phyloP scores from a whole-genome alignment of 441 rosid genomes.

The Corymbia citriodora region DNA sequence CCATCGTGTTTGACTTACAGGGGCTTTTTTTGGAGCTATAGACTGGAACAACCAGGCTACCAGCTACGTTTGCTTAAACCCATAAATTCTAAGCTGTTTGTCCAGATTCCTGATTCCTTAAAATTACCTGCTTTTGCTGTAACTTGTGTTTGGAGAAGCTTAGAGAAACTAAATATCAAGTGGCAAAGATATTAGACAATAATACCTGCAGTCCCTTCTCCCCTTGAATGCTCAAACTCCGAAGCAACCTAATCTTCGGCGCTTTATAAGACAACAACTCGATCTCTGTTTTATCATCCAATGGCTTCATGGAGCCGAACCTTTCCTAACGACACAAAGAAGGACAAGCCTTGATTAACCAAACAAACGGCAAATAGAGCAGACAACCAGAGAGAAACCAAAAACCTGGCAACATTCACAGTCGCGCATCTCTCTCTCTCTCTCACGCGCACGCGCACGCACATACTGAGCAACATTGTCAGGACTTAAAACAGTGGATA shows the following conservation, averaged over 20 bases:
- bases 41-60: not conserved
- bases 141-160: not conserved
- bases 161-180: not conserved
- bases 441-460: not conserved
- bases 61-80: not conserved
- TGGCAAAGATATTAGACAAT: not conserved
- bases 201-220: slow-evolving; percentile 75
- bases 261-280: slow-evolving; percentile 64
- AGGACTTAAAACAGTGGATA: not conserved
- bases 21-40: not conserved
- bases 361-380: not conserved
- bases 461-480: not conserved
- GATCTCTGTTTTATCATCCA: slow-evolving; percentile 58
- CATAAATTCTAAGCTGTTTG: not conserved
- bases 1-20: not conserved
- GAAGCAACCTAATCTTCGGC: slow-evolving; percentile 64
- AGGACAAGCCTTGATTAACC: not conserved
- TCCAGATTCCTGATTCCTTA: not conserved
- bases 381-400: not conserved
- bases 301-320: slow-evolving; percentile 40
- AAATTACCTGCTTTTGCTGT: not conserved
- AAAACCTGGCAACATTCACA: not conserved
- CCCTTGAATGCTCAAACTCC: slow-evolving; percentile 58
- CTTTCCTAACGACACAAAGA: slow-evolving; percentile 36
- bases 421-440: not conserved